Conservation (phyloP, 257 asterid genomes). For the Fraxinus americana region DNA sequence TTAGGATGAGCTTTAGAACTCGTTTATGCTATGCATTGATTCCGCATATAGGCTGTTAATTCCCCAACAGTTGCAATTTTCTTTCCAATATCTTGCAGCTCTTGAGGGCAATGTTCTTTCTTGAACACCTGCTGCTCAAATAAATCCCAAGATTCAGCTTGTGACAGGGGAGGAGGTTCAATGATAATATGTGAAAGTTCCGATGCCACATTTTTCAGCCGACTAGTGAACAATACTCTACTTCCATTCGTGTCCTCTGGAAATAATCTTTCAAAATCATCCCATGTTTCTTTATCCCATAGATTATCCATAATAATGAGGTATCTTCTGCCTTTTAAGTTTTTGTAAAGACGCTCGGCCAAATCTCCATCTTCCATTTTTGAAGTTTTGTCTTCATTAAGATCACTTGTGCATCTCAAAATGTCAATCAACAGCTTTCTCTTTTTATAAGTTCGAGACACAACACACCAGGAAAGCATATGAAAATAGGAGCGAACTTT, state of each 20-base stretch:
- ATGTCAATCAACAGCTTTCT: too few relatives aligned
- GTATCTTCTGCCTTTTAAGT: not conserved
- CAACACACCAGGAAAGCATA: not conserved
- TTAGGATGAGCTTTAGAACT: too few relatives aligned
- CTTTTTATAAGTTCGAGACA: not conserved
- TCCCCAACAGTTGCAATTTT: too few relatives aligned
- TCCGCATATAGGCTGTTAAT: too few relatives aligned
- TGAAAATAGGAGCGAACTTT: too few relatives aligned
- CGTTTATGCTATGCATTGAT: too few relatives aligned
- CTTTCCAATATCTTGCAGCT: slow-evolving; percentile 6
- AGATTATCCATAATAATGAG: not conserved
- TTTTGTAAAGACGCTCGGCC: not conserved
- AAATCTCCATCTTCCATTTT: not conserved
- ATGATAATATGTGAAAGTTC: not conserved
- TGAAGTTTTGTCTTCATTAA: not conserved
- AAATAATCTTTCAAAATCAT: not conserved
- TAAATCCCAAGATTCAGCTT: slow-evolving; percentile 24
- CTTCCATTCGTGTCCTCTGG: not conserved
- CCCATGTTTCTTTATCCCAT: not conserved
- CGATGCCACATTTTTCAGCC: not conserved
- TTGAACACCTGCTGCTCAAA: slow-evolving; percentile 20
- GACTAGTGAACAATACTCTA: not conserved
- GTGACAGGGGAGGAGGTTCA: slow-evolving; percentile 12
- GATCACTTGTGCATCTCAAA: not conserved
- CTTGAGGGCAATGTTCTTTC: slow-evolving; percentile 22